These are phyloP conservation scores for Populus deltoides DNA, from an alignment of 345 rosid species.

Conservation along the genomic window DNA sequence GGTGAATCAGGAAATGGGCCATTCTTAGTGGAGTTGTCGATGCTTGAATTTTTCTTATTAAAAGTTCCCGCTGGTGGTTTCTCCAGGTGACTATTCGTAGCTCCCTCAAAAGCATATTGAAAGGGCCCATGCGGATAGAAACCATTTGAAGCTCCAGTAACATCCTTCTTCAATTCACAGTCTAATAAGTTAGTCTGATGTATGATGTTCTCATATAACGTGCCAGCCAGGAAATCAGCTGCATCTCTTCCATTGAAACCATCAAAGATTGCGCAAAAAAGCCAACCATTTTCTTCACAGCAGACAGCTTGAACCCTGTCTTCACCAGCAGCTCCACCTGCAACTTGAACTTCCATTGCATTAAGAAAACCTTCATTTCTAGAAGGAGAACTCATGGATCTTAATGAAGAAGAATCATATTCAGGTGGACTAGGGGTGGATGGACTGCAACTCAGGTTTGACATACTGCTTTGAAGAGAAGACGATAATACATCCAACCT, in stretches of 20 bases:
- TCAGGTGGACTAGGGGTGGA: conserved; percentile 62
- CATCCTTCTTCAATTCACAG: conserved; percentile 49
- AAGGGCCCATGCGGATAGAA: conserved; percentile 23
- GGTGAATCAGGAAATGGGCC: conserved; percentile 18
- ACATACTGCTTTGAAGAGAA: conserved; percentile 76
- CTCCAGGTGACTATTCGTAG: conserved; percentile 2
- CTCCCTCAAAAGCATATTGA: conserved; percentile 25
- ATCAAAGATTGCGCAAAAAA: conserved; percentile 85
- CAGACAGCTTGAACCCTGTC: conserved; percentile 98
- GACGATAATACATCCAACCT: conserved; percentile 84
- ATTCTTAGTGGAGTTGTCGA: conserved; percentile 6
- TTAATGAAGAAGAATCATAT: conserved; percentile 52
- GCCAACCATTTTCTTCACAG: conserved; percentile 93
- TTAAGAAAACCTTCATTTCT: conserved; percentile 67
- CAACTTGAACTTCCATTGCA: conserved; percentile 79
- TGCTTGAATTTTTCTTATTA: conserved; percentile 9
- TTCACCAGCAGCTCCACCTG: conserved; percentile 99
- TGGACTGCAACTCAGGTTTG: conserved; percentile 79
- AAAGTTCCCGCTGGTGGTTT: conserved; percentile 11
- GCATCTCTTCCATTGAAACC: conserved; percentile 99
- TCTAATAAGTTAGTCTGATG: conserved; percentile 53
- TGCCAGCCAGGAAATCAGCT: conserved; percentile 95
- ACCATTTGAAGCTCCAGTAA: conserved; percentile 18
- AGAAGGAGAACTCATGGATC: conserved; percentile 60
- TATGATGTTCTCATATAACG: conserved; percentile 73